A percentile compares a stretch with the other conserved stretches of the same genome.
Evolutionary conservation across 345 rosid genomes (phyloP).

Genomic region (Iberis pinnata): DNA sequence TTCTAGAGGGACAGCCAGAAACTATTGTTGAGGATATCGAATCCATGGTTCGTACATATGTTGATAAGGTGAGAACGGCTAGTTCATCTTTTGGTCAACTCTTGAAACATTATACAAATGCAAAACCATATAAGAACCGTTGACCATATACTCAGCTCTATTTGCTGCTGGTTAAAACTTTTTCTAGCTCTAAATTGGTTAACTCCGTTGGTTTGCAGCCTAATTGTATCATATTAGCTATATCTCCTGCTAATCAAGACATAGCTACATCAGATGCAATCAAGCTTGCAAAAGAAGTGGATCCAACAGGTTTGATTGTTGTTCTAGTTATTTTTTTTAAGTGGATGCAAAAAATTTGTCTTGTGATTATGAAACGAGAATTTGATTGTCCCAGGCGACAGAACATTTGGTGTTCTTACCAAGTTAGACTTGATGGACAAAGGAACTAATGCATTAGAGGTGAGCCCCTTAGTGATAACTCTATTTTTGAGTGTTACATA

Average conservation of each 20-base stretch:
- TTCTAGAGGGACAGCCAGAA: constrained; percentile 92
- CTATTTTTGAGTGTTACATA: not conserved
- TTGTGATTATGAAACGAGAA: not conserved
- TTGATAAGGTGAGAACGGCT: constrained; percentile 62
- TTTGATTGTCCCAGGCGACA: constrained; percentile 47
- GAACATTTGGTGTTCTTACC: constrained; percentile 97
- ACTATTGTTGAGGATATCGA: constrained; percentile 80
- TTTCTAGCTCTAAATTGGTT: constrained; percentile 1
- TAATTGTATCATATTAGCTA: constrained; percentile 78
- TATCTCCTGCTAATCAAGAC: constrained; percentile 97
- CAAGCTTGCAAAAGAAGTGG: constrained; percentile 81
- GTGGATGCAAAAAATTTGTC: not conserved
- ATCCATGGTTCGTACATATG: constrained; percentile 78
- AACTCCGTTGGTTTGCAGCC: constrained; percentile 45
- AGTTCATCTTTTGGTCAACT: not conserved
- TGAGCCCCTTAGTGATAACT: constrained; percentile 23
- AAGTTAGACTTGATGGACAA: constrained; percentile 97
- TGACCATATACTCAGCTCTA: not conserved
- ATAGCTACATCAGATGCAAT: constrained; percentile 97
- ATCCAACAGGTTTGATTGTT: constrained; percentile 57
- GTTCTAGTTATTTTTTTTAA: not conserved
- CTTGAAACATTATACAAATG: too few relatives aligned
- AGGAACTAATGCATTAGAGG: constrained; percentile 93
- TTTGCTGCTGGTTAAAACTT: not conserved
- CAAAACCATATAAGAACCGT: not conserved